These are phyloP conservation scores for Actinomortierella ambigua DNA, from an alignment of 371 early-diverging fungal species.

Conservation along the genomic window DNA sequence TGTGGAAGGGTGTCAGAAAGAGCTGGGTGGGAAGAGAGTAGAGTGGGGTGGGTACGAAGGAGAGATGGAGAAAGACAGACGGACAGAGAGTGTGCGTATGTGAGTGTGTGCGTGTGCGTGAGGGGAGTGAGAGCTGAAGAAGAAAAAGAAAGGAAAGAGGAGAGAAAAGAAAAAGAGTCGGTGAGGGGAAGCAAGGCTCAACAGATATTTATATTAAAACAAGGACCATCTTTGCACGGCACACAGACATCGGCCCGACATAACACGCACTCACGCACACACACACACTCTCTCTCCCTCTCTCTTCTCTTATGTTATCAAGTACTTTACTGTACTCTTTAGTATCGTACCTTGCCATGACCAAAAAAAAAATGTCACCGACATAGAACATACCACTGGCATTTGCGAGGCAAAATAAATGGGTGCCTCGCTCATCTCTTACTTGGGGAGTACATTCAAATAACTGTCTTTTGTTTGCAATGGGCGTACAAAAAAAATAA, in stretches of 20 bases:
- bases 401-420: too few species aligned
- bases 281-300: not conserved
- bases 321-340: too few species aligned
- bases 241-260: not conserved
- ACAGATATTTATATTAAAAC: too few species aligned
- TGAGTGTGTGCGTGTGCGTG: constrained; percentile 6
- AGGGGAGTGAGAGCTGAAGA: constrained; percentile 1
- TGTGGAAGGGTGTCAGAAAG: not conserved
- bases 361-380: too few species aligned
- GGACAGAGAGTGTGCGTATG: not conserved
- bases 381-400: too few species aligned
- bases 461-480: too few species aligned
- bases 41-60: not conserved
- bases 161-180: not conserved
- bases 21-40: constrained; percentile 3
- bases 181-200: constrained; percentile 1
- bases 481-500: too few species aligned
- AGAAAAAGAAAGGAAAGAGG: constrained; percentile 7
- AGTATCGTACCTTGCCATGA: too few species aligned
- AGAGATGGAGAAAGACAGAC: not conserved
- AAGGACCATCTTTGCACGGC: too few species aligned
- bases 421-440: too few species aligned
- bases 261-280: not conserved
- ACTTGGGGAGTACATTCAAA: too few species aligned
- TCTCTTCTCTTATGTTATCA: not conserved